These are phyloP conservation scores for Colletotrichum truncatum DNA, from an alignment of 2,329 filamentous ascomycete genomes.

Conservation along the genomic window DNA sequence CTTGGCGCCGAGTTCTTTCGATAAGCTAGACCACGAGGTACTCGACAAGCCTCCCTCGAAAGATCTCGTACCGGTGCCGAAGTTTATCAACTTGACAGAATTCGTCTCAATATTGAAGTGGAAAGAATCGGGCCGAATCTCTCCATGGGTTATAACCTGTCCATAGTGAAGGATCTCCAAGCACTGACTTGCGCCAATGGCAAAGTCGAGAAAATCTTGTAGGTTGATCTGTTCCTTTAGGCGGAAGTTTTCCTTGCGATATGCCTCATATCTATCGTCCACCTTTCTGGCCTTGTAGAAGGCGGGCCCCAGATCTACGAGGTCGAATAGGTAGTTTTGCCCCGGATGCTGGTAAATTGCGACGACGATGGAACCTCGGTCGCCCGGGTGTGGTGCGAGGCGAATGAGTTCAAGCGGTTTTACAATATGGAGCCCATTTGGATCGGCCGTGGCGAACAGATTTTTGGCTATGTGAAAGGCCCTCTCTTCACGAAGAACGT, in stretches of 20 bases:
- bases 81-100: constrained; percentile 81
- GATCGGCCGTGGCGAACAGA: constrained; percentile 76
- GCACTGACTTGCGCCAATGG: constrained; percentile 86
- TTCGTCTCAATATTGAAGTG: constrained; percentile 80
- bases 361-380: constrained; percentile 77
- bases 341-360: constrained; percentile 85
- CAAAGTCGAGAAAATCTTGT: constrained; percentile 86
- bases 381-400: constrained; percentile 72
- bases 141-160: constrained; percentile 86
- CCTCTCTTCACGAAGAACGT: constrained; percentile 84
- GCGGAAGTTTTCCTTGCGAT: constrained; percentile 53
- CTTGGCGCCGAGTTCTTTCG: constrained; percentile 84
- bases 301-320: constrained; percentile 82
- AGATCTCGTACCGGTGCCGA: constrained; percentile 85
- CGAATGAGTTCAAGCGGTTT: constrained; percentile 83
- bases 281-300: constrained; percentile 68
- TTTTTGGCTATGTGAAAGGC: constrained; percentile 85
- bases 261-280: constrained; percentile 58
- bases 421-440: constrained; percentile 78
- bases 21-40: constrained; percentile 85
- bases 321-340: constrained; percentile 73
- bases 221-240: constrained; percentile 73
- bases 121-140: constrained; percentile 90
- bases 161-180: constrained; percentile 92
- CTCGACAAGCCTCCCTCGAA: constrained; percentile 91